Evolutionary conservation across 441 rosid species (phyloP).

Genomic region (Flueggea neowawraea): DNA sequence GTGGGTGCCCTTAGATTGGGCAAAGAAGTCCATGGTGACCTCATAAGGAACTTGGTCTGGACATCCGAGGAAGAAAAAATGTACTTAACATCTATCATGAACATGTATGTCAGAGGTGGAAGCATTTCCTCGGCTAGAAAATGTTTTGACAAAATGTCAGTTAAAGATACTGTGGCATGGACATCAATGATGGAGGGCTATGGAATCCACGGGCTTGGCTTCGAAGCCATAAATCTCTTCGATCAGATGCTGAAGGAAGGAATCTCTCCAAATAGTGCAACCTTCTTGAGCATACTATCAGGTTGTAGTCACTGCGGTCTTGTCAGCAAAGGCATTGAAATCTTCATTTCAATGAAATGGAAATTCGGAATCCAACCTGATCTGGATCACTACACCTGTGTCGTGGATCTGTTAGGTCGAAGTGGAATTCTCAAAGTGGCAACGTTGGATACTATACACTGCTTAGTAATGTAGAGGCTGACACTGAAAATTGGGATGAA

Average conservation of each 20-base stretch:
- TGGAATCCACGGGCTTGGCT: slow-evolving; percentile 16
- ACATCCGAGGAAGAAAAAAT: neutral
- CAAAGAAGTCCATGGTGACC: slow-evolving; percentile 14
- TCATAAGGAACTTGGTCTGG: slow-evolving; percentile 9
- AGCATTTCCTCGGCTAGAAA: slow-evolving; percentile 12
- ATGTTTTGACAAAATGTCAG: slow-evolving; percentile 10
- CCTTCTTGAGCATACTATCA: slow-evolving; percentile 17
- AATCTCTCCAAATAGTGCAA: slow-evolving; percentile 2
- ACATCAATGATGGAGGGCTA: slow-evolving; percentile 22
- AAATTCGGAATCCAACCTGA: slow-evolving; percentile 4
- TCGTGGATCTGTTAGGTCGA: slow-evolving; percentile 21
- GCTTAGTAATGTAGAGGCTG: slow-evolving; percentile 14
- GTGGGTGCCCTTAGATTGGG: slow-evolving; percentile 12
- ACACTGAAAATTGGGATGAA: slow-evolving; percentile 6
- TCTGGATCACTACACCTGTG: slow-evolving; percentile 16
- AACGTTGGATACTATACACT: slow-evolving; percentile 12
- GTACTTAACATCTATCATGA: slow-evolving; percentile 8
- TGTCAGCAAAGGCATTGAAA: slow-evolving; percentile 15
- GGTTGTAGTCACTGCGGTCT: slow-evolving; percentile 21
- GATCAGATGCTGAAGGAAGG: slow-evolving; percentile 8
- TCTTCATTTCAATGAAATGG: slow-evolving; percentile 18
- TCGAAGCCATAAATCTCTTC: slow-evolving; percentile 19
- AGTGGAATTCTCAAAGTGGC: slow-evolving; percentile 13
- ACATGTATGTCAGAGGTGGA: slow-evolving; percentile 21
- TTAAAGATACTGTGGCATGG: slow-evolving; percentile 14